These are phyloP conservation scores for Aspergillus campestris DNA, from an alignment of 495 filamentous ascomycete genomes.

Conservation along the genomic window DNA sequence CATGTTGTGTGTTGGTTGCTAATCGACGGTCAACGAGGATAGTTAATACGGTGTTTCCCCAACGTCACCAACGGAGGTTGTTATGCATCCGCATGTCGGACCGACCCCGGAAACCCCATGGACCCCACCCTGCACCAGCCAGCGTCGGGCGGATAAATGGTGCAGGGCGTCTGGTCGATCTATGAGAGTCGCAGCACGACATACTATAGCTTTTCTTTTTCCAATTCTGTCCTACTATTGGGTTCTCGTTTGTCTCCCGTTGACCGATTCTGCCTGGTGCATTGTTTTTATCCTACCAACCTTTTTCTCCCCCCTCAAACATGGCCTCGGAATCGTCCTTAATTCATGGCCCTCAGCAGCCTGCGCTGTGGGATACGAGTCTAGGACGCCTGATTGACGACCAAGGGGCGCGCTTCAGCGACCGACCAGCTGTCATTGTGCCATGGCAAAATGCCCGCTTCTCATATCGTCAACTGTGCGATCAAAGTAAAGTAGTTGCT, in stretches of 20 bases:
- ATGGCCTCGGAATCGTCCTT: constrained; percentile 5
- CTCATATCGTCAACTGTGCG: constrained; percentile 13
- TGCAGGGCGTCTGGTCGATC: too few relatives aligned
- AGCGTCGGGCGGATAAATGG: too few relatives aligned
- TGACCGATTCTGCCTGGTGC: background rate
- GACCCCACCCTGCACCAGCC: too few relatives aligned
- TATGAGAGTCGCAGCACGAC: too few relatives aligned
- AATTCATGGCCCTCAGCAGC: constrained; percentile 10
- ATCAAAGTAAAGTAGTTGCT: constrained; percentile 11
- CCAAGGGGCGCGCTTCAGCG: constrained; percentile 5
- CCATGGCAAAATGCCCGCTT: constrained; percentile 15
- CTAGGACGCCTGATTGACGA: constrained; percentile 14
- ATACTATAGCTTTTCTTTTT: too few relatives aligned
- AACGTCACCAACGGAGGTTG: too few relatives aligned
- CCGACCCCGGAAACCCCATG: too few relatives aligned
- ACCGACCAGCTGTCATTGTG: constrained; percentile 9
- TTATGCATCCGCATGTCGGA: too few relatives aligned
- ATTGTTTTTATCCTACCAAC: background rate
- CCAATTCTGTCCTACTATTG: too few relatives aligned
- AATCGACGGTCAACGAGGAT: too few relatives aligned
- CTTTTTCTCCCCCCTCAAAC: background rate
- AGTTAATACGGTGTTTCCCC: too few relatives aligned
- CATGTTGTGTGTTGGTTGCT: constrained; percentile 1
- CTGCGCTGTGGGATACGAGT: constrained; percentile 10
- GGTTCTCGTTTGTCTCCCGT: too few relatives aligned